phyloP scores from a whole-genome alignment of 169 alveolate genomes.

The Eimeria mitis region DNA sequence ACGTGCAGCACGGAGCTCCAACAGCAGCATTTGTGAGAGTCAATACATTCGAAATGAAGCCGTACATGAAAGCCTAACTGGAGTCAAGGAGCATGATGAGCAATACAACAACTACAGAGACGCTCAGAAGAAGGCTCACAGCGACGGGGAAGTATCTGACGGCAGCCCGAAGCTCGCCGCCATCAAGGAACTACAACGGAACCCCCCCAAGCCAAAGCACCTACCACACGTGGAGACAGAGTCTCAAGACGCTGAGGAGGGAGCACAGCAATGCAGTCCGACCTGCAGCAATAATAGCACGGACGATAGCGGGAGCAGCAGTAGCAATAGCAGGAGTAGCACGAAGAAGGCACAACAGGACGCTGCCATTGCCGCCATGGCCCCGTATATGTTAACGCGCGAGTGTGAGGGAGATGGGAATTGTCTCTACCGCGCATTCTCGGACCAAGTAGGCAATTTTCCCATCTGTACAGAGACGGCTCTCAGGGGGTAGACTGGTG shows the following conservation, averaged over 20 bases:
- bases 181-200: conserved; percentile 19
- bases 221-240: background rate
- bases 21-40: background rate
- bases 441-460: conserved; percentile 63
- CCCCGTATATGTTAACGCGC: conserved; percentile 51
- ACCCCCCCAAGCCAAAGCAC: background rate
- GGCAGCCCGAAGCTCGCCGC: conserved; percentile 17
- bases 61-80: background rate
- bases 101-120: background rate
- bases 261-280: background rate
- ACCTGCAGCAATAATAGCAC: background rate
- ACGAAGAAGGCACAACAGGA: conserved; percentile 7
- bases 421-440: conserved; percentile 79
- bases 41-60: background rate
- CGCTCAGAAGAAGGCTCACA: conserved; percentile 14
- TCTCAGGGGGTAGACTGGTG: background rate
- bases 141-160: conserved; percentile 33
- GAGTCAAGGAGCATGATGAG: background rate
- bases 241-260: background rate
- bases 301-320: background rate
- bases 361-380: conserved; percentile 57
- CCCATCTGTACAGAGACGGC: background rate
- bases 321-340: background rate
- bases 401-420: conserved; percentile 80
- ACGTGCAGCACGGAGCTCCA: background rate